A percentile compares a stretch with the other conserved stretches of the same genome.
These are phyloP conservation scores for Phycomyces nitens DNA, from an alignment of 192 early-diverging fungal species.

Conservation along the genomic window DNA sequence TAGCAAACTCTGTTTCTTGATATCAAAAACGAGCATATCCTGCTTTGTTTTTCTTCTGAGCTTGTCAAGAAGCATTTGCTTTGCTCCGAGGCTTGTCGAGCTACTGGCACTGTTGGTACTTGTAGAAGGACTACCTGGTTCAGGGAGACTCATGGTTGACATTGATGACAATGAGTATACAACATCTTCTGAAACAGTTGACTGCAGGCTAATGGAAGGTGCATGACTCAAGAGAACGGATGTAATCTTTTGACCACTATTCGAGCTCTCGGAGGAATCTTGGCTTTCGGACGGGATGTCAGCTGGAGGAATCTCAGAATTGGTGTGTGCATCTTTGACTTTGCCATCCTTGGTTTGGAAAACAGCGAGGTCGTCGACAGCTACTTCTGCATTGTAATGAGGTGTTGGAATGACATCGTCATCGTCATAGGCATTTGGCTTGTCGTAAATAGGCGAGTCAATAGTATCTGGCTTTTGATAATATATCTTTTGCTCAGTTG, in stretches of 20 bases:
- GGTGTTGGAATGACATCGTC: not conserved
- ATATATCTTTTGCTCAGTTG: not conserved
- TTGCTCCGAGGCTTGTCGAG: not conserved
- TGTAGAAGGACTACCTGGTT: not conserved
- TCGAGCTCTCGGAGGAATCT: not conserved
- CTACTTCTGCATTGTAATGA: not conserved
- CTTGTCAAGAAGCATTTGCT: not conserved
- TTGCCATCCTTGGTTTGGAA: no score
- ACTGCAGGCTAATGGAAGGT: not conserved
- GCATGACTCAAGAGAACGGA: not conserved
- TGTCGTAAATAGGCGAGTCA: conserved; percentile 27
- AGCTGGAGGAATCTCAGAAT: not conserved
- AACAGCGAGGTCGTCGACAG: no score
- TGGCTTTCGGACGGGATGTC: not conserved
- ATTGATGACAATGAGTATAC: not conserved
- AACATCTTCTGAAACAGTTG: not conserved
- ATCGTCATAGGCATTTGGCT: conserved; percentile 32
- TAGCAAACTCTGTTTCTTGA: conserved; percentile 24
- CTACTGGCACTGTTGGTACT: not conserved
- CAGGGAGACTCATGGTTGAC: not conserved
- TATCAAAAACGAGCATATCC: conserved; percentile 13
- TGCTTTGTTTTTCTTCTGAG: conserved; percentile 11
- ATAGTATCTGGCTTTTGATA: conserved; percentile 20
- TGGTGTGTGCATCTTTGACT: no score
- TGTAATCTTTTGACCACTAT: not conserved